Evolutionary conservation across 305 asterid species (phyloP).

Genomic region (Ilex paraguariensis): DNA sequence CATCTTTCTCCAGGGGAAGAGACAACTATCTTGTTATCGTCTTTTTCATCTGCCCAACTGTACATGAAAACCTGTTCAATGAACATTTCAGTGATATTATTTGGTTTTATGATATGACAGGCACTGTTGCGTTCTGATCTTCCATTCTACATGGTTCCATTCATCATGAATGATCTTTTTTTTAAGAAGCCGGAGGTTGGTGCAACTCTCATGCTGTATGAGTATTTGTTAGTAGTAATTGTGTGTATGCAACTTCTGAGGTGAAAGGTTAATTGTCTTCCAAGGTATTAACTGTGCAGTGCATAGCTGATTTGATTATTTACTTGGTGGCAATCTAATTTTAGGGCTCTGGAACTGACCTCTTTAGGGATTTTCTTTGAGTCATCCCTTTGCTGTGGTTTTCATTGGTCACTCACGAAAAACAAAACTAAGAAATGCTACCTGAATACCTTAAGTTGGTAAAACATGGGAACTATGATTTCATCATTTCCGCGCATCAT

Average conservation of each 20-base stretch:
- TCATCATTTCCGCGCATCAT: too few relatives aligned
- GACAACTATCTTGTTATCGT: background rate
- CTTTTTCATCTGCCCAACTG: background rate
- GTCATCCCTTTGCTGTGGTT: too few relatives aligned
- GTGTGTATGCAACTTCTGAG: background rate
- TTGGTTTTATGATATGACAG: slow-evolving; percentile 35
- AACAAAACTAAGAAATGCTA: too few relatives aligned
- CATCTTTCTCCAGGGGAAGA: background rate
- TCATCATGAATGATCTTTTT: slow-evolving; percentile 51
- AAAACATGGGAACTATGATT: too few relatives aligned
- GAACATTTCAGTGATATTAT: background rate
- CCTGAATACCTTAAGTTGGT: too few relatives aligned
- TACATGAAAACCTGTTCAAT: background rate
- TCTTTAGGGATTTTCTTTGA: too few relatives aligned
- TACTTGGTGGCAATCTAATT: too few relatives aligned
- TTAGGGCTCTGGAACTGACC: too few relatives aligned
- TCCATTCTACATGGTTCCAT: slow-evolving; percentile 94
- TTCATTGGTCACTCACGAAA: too few relatives aligned
- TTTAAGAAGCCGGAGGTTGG: slow-evolving; percentile 85
- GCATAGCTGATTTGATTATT: background rate
- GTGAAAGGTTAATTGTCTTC: too few relatives aligned
- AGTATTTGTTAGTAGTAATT: background rate
- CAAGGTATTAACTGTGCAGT: too few relatives aligned
- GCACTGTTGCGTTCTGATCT: slow-evolving; percentile 90
- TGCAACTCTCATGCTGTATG: slow-evolving; percentile 8